These are phyloP conservation scores for Puccinia hordei DNA, from an alignment of 1,284 basidiomycete genomes.

Conservation along the genomic window DNA sequence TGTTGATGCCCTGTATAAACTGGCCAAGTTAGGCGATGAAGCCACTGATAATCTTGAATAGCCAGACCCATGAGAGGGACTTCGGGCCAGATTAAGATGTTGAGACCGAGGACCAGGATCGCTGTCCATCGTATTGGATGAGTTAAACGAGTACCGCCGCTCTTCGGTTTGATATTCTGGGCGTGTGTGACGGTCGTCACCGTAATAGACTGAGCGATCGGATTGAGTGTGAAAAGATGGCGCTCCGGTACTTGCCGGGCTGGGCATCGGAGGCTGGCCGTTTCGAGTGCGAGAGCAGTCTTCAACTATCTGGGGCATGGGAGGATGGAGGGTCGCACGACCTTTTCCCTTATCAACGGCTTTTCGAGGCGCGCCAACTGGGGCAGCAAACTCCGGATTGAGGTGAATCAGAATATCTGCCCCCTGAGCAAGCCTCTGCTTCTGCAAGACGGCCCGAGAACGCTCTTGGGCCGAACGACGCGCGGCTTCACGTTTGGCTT, in stretches of 20 bases:
- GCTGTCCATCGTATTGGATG: slow-evolving; percentile 50
- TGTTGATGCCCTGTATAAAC: slow-evolving; percentile 48
- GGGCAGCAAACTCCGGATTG: slow-evolving; percentile 48
- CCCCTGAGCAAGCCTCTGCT: slow-evolving; percentile 64
- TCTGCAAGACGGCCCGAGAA: slow-evolving; percentile 91
- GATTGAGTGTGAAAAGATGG: slow-evolving; percentile 25
- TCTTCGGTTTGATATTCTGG: slow-evolving; percentile 37
- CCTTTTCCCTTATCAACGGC: slow-evolving; percentile 50
- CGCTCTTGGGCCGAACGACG: slow-evolving; percentile 74
- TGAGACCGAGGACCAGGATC: slow-evolving; percentile 48
- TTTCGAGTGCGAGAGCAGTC: slow-evolving; percentile 42
- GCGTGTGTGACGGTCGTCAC: slow-evolving; percentile 13
- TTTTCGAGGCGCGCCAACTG: slow-evolving; percentile 47
- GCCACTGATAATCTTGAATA: slow-evolving; percentile 49
- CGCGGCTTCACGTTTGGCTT: slow-evolving; percentile 74
- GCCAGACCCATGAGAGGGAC: slow-evolving; percentile 45
- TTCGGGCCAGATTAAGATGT: slow-evolving; percentile 32
- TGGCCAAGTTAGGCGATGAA: slow-evolving; percentile 50
- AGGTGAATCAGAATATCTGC: slow-evolving; percentile 44
- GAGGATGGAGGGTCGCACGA: slow-evolving; percentile 42
- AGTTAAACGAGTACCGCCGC: slow-evolving; percentile 42
- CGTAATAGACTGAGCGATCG: slow-evolving; percentile 33
- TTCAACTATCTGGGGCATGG: slow-evolving; percentile 51
- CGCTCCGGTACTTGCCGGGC: slow-evolving; percentile 8
- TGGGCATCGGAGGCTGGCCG: slow-evolving; percentile 2